phyloP scores from a whole-genome alignment of 345 rosid species.

The Acer campestre region DNA sequence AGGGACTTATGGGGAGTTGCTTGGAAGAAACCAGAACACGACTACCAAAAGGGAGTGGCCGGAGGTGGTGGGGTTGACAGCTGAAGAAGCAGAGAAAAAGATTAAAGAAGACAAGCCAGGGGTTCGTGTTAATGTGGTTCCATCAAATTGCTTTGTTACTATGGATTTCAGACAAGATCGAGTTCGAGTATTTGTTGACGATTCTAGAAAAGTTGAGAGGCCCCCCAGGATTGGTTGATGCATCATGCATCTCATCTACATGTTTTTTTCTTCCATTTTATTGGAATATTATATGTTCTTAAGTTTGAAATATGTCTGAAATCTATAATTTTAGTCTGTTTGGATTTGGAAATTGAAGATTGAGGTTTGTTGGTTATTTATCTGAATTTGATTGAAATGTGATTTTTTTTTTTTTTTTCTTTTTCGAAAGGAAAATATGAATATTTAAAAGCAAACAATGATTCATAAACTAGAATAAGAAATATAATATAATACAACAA shows the following conservation, averaged over 20 bases:
- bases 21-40: constrained; percentile 28
- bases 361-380: too few species aligned
- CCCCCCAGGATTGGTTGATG: constrained; percentile 41
- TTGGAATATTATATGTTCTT: neutral
- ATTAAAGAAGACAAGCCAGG: constrained; percentile 46
- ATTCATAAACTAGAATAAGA: too few species aligned
- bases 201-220: constrained; percentile 35
- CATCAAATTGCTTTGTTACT: constrained; percentile 32
- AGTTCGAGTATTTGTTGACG: constrained; percentile 41
- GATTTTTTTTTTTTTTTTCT: too few species aligned
- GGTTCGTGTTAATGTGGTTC: constrained; percentile 42
- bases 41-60: constrained; percentile 46
- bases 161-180: constrained; percentile 41
- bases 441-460: too few species aligned
- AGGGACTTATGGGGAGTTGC: constrained; percentile 31
- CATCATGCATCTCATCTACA: neutral
- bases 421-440: too few species aligned
- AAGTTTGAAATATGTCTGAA: neutral
- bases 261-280: too few species aligned
- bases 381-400: too few species aligned
- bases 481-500: too few species aligned
- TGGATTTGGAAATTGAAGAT: too few species aligned
- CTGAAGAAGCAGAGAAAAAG: constrained; percentile 51
- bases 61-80: constrained; percentile 47
- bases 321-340: too few species aligned